Evolutionary conservation across 768 basidiomycete species (phyloP).

Genomic region (Amanita subjunquillea): DNA sequence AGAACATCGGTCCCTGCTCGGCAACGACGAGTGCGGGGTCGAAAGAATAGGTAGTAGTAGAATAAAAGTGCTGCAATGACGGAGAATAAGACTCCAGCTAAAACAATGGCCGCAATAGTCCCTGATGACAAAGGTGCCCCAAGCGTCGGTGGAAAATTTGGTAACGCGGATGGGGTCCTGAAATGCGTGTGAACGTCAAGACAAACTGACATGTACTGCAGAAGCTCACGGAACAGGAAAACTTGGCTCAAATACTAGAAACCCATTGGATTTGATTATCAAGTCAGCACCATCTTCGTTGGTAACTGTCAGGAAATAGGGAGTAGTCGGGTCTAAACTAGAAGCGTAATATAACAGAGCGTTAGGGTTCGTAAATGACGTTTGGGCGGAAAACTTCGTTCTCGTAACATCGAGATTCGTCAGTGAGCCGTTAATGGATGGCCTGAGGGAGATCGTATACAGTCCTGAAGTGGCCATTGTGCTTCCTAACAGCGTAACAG

Average conservation of each 20-base stretch:
- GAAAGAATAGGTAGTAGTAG: slow-evolving; percentile 34
- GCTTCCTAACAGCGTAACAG: slow-evolving; percentile 49
- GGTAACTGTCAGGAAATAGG: slow-evolving; percentile 41
- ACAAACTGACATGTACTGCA: background rate
- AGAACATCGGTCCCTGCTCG: slow-evolving; percentile 7
- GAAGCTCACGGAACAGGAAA: slow-evolving; percentile 11
- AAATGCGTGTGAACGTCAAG: background rate
- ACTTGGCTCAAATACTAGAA: slow-evolving; percentile 33
- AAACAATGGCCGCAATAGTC: slow-evolving; percentile 55
- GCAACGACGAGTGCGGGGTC: slow-evolving; percentile 31
- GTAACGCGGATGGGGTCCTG: background rate
- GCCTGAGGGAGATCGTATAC: slow-evolving; percentile 36
- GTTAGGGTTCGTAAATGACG: slow-evolving; percentile 40
- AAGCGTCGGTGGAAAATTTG: slow-evolving; percentile 3
- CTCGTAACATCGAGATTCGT: slow-evolving; percentile 25
- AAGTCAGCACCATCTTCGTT: slow-evolving; percentile 49
- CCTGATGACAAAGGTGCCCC: slow-evolving; percentile 25
- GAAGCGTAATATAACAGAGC: slow-evolving; percentile 56
- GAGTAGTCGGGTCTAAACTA: slow-evolving; percentile 38
- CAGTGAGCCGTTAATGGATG: background rate
- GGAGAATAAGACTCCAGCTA: slow-evolving; percentile 45
- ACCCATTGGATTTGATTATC: slow-evolving; percentile 35
- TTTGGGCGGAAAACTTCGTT: slow-evolving; percentile 35
- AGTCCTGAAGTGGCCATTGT: slow-evolving; percentile 47
- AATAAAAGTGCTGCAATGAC: slow-evolving; percentile 29